Evolutionary conservation across 2,329 filamentous ascomycete genomes (phyloP).

Genomic region (Phaeophleospora eucalypticola): DNA sequence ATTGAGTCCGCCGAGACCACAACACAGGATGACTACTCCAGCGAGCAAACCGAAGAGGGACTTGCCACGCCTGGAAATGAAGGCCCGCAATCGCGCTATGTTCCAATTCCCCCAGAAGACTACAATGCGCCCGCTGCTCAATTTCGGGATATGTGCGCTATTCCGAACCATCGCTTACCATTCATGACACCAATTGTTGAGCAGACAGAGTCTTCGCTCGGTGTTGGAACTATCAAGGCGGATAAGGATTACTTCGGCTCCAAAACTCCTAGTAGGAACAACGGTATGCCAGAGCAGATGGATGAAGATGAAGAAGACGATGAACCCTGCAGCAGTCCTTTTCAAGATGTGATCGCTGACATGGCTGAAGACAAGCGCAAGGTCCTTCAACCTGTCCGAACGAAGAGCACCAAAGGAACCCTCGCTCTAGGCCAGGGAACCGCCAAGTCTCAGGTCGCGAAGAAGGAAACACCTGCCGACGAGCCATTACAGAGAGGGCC

Average conservation of each 20-base stretch:
- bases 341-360: constrained; percentile 60
- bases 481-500: constrained; percentile 57
- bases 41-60: constrained; percentile 35
- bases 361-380: constrained; percentile 39
- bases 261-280: constrained; percentile 72
- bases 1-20: constrained; percentile 30
- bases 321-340: constrained; percentile 64
- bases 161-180: constrained; percentile 84
- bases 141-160: constrained; percentile 73
- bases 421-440: constrained; percentile 32
- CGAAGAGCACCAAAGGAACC: constrained; percentile 45
- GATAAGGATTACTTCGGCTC: constrained; percentile 54
- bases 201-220: constrained; percentile 83
- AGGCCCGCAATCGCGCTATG: constrained; percentile 59
- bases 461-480: constrained; percentile 29
- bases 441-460: constrained; percentile 30
- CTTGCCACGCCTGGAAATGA: constrained; percentile 45
- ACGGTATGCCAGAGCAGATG: constrained; percentile 35
- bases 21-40: constrained; percentile 36
- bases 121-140: constrained; percentile 71
- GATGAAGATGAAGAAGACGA: constrained; percentile 40
- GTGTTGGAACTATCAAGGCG: constrained; percentile 56
- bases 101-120: constrained; percentile 79
- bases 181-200: constrained; percentile 99
- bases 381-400: constrained; percentile 50